A percentile compares a stretch with the other conserved stretches of the same genome.
phyloP scores from a whole-genome alignment of 1,139 yeast species.

The Entelexis paramagnoliae region DNA sequence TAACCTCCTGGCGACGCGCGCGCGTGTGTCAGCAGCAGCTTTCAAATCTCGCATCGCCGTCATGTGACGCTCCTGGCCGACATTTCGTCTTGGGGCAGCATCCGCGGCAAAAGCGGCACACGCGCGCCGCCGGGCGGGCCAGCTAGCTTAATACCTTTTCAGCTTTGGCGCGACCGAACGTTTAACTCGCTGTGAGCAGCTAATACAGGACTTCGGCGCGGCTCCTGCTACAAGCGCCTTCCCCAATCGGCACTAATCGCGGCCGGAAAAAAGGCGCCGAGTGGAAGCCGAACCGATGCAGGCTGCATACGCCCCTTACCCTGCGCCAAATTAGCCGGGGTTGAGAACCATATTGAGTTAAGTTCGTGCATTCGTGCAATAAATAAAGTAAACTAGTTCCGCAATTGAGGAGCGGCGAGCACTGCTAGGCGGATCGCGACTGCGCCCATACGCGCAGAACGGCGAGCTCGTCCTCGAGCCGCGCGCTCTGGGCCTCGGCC shows the following conservation, averaged over 20 bases:
- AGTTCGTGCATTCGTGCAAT: not conserved
- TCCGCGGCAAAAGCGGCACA: too few species aligned
- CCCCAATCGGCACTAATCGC: too few species aligned
- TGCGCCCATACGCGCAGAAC: not conserved
- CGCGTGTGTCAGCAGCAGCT: conserved; percentile 6
- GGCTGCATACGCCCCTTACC: not conserved
- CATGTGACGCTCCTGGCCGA: not conserved
- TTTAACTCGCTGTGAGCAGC: too few species aligned
- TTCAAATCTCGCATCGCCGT: not conserved
- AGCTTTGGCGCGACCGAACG: too few species aligned
- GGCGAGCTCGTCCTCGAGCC: conserved; percentile 1
- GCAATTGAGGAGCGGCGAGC: too few species aligned
- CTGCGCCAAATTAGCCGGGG: not conserved
- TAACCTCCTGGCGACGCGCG: not conserved
- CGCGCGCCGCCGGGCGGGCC: too few species aligned
- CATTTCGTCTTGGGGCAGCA: not conserved
- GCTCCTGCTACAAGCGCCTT: too few species aligned
- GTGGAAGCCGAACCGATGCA: not conserved
- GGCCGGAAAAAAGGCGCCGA: not conserved
- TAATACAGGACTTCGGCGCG: too few species aligned
- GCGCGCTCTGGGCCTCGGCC: not conserved
- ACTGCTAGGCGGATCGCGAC: not conserved
- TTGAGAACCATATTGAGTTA: not conserved
- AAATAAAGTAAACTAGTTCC: not conserved
- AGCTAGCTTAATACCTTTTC: too few species aligned